Evolutionary conservation across 2,329 filamentous ascomycete species (phyloP).

Genomic region (Cadophora gregata): DNA sequence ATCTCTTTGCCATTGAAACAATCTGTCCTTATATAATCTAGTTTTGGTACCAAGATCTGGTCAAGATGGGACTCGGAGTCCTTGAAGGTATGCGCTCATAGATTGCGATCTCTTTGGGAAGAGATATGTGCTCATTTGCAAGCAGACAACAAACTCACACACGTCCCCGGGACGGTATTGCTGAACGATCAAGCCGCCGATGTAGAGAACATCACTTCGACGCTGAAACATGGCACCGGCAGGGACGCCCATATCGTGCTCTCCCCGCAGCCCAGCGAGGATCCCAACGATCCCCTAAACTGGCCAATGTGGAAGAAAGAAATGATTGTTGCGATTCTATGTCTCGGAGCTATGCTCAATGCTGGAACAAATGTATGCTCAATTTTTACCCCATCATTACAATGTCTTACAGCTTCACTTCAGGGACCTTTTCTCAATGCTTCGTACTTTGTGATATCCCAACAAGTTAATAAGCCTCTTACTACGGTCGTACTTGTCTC

Average conservation of each 20-base stretch:
- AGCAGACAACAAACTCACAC: constrained; percentile 21
- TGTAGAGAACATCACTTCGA: constrained; percentile 13
- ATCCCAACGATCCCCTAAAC: constrained; percentile 56
- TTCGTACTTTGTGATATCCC: constrained; percentile 19
- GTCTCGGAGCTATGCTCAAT: constrained; percentile 47
- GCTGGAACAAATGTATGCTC: constrained; percentile 23
- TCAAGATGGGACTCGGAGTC: constrained; percentile 18
- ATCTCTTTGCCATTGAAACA: background rate
- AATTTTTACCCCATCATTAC: background rate
- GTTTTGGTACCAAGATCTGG: background rate
- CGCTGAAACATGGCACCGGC: constrained; percentile 30
- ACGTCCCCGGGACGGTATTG: constrained; percentile 29
- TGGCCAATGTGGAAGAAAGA: constrained; percentile 49
- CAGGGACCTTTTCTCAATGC: constrained; percentile 28
- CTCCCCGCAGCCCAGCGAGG: constrained; percentile 52
- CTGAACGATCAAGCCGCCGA: constrained; percentile 29
- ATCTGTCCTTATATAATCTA: background rate
- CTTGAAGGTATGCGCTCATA: background rate
- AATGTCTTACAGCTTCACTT: too few species aligned
- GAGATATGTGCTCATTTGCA: background rate
- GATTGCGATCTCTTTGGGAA: too few species aligned
- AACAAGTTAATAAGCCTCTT: constrained; percentile 22
- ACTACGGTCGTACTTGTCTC: constrained; percentile 30
- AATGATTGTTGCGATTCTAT: constrained; percentile 48
- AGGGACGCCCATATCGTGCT: constrained; percentile 28